Conservation (phyloP, 2,329 filamentous ascomycete genomes). For the Talaromyces atroroseus region DNA sequence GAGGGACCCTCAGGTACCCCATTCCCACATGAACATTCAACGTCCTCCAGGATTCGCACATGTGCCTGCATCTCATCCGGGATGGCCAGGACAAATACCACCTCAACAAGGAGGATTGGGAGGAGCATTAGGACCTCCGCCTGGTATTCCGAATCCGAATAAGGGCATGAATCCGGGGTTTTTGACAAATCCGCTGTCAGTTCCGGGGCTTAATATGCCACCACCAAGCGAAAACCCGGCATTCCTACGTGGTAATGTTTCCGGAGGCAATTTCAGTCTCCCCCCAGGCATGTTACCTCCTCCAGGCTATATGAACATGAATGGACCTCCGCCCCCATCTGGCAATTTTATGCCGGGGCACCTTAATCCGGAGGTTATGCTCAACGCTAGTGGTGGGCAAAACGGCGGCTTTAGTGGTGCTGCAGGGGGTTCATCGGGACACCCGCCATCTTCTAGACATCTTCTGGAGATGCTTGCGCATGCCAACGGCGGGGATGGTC, state of each 20-base stretch:
- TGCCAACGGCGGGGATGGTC: conserved; percentile 27
- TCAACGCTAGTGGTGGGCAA: conserved; percentile 31
- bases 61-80: conserved; percentile 29
- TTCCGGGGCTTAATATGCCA: conserved; percentile 26
- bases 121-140: conserved; percentile 32
- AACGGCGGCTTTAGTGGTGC: conserved; percentile 33
- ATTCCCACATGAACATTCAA: conserved; percentile 35
- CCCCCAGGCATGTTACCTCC: conserved; percentile 43
- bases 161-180: conserved; percentile 36
- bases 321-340: conserved; percentile 28
- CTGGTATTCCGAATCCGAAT: conserved; percentile 33
- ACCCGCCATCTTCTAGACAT: conserved; percentile 34
- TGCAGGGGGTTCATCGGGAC: conserved; percentile 32
- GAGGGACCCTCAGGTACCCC: conserved; percentile 2
- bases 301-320: conserved; percentile 39
- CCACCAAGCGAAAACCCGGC: conserved; percentile 30
- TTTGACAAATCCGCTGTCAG: conserved; percentile 30
- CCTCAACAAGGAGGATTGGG: conserved; percentile 25
- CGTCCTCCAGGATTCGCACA: conserved; percentile 42
- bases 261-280: conserved; percentile 26
- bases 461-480: conserved; percentile 42
- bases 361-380: conserved; percentile 33
- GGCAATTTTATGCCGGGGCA: conserved; percentile 29
- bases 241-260: conserved; percentile 31
- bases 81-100: conserved; percentile 32